A percentile compares a stretch with the other conserved stretches of the same genome.
phyloP scores from a whole-genome alignment of 2,329 filamentous ascomycete species.

The Aureobasidium sp. region DNA sequence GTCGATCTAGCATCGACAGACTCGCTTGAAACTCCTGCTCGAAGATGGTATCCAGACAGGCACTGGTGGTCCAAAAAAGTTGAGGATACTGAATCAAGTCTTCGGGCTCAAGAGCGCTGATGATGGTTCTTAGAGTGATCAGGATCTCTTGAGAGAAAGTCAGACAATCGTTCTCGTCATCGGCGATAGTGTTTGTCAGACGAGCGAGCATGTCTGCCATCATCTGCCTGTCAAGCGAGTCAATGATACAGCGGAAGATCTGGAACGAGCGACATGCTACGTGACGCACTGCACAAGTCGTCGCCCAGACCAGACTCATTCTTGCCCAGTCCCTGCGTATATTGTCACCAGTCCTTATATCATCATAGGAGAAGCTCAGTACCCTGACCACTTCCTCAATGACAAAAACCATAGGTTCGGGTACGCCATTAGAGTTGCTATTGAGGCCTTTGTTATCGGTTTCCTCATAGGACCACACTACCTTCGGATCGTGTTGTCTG shows the following conservation, averaged over 20 bases:
- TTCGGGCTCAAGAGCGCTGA: conserved; percentile 71
- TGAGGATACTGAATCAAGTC: conserved; percentile 87
- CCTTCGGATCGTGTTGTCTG: conserved; percentile 71
- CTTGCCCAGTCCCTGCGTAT: conserved; percentile 90
- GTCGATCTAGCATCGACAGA: conserved; percentile 81
- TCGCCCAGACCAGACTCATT: conserved; percentile 88
- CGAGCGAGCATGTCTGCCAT: conserved; percentile 93
- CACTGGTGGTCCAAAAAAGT: conserved; percentile 95
- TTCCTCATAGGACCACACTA: conserved; percentile 93
- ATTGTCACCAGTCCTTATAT: conserved; percentile 33
- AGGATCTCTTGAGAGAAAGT: conserved; percentile 97
- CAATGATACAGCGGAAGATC: conserved; percentile 89
- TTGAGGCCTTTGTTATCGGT: conserved; percentile 62
- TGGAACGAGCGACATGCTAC: conserved; percentile 96
- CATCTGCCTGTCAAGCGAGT: conserved; percentile 86
- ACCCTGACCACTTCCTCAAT: conserved; percentile 76
- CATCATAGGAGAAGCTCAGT: conserved; percentile 73
- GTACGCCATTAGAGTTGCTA: conserved; percentile 69
- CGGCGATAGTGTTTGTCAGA: conserved; percentile 92
- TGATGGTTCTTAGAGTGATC: conserved; percentile 86
- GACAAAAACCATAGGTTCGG: conserved; percentile 77
- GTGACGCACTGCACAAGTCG: conserved; percentile 90
- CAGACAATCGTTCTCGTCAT: conserved; percentile 87
- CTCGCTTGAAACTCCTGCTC: conserved; percentile 91
- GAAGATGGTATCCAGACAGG: conserved; percentile 93